A percentile compares a stretch with the other conserved stretches of the same genome.
These are phyloP conservation scores for Phytophthora nicotianae DNA, from an alignment of 352 stramenopile genomes.

Conservation along the genomic window DNA sequence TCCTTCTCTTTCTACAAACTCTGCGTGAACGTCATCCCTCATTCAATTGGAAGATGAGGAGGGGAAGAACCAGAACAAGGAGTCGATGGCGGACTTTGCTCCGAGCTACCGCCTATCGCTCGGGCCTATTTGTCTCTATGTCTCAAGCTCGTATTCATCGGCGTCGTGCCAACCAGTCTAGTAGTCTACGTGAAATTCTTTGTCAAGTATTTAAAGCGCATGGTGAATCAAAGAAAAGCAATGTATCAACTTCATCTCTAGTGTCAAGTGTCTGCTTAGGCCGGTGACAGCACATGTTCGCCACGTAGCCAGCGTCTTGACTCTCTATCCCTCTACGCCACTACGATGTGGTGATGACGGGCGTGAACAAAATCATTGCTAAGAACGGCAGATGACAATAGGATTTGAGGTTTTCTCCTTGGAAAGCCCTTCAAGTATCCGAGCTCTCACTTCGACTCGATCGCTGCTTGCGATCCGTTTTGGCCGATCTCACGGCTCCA, in stretches of 20 bases:
- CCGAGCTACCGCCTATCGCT: slow-evolving; percentile 21
- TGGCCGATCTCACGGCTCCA: background rate
- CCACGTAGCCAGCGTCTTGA: background rate
- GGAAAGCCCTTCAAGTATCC: slow-evolving; percentile 30
- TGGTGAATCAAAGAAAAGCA: slow-evolving; percentile 12
- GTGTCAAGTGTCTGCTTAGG: background rate
- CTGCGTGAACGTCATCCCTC: slow-evolving; percentile 29
- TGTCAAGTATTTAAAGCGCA: slow-evolving; percentile 33
- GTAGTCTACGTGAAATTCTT: slow-evolving; percentile 20
- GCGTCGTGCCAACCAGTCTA: slow-evolving; percentile 33
- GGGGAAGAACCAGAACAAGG: slow-evolving; percentile 25
- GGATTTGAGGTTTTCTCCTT: slow-evolving; percentile 18
- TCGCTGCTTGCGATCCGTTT: background rate
- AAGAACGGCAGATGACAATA: slow-evolving; percentile 11
- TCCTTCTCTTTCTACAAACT: slow-evolving; percentile 33
- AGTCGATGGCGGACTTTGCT: slow-evolving; percentile 11
- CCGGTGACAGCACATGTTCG: background rate
- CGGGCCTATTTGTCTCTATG: slow-evolving; percentile 35
- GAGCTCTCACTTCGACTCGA: background rate
- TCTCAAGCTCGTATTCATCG: slow-evolving; percentile 32
- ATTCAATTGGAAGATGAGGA: slow-evolving; percentile 45
- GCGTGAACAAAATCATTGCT: background rate
- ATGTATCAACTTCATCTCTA: slow-evolving; percentile 19
- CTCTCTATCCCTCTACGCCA: slow-evolving; percentile 11
- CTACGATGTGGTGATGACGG: slow-evolving; percentile 11